Percentiles rank a stretch among this genome's conserved stretches.
These are phyloP conservation scores for Podospora fimiseda DNA, from an alignment of 495 filamentous ascomycete genomes.

Conservation along the genomic window DNA sequence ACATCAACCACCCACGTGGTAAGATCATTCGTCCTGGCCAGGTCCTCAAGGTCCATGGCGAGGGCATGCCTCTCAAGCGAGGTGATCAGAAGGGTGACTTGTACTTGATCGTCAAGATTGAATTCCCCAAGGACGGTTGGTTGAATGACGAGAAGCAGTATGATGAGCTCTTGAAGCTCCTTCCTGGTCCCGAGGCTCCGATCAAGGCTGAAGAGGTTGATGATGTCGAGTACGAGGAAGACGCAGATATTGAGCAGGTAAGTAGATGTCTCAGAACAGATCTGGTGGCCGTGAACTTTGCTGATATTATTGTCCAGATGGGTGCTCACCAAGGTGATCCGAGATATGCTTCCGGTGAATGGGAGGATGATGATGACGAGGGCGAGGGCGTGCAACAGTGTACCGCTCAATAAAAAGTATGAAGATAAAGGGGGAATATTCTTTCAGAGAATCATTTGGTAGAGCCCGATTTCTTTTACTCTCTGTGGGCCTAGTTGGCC, in stretches of 20 bases:
- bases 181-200: constrained; percentile 54
- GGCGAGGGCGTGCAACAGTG: constrained; percentile 62
- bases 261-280: too few relatives aligned
- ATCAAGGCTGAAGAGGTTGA: constrained; percentile 70
- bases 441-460: too few relatives aligned
- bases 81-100: constrained; percentile 79
- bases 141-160: constrained; percentile 59
- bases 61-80: constrained; percentile 91
- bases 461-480: too few relatives aligned
- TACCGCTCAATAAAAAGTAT: constrained; percentile 64
- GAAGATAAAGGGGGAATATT: background rate
- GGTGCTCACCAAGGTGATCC: constrained; percentile 61
- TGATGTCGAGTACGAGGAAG: constrained; percentile 77
- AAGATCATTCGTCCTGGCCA: constrained; percentile 74
- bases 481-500: too few relatives aligned
- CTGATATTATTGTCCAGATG: constrained; percentile 43
- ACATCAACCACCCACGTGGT: constrained; percentile 66
- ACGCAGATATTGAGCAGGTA: constrained; percentile 74
- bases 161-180: constrained; percentile 60
- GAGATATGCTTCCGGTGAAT: constrained; percentile 56
- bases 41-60: constrained; percentile 73
- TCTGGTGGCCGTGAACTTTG: too few relatives aligned
- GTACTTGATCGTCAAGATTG: constrained; percentile 76
- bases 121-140: constrained; percentile 86
- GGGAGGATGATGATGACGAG: constrained; percentile 79